Base-by-base conservation (phyloP, 345 rosid genomes). In the Salix dunnii region DNA sequence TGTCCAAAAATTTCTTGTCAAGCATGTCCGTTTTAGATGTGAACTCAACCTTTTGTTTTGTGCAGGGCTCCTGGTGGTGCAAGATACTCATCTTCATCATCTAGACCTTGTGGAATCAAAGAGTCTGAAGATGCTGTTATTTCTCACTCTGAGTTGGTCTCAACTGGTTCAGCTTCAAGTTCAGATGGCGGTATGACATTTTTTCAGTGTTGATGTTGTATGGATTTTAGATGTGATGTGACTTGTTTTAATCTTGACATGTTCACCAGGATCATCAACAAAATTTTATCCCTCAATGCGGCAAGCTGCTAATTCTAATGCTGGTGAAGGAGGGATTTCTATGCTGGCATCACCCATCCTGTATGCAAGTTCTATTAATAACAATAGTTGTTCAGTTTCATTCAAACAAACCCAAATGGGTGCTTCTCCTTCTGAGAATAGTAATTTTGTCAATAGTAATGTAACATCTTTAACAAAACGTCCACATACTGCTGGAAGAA, bases 401-500 rank as follows among this genome's bases (percentile, higher is more conserved):
- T 82, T 85, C 25, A 82, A 82, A 70, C 88, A 86, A 69, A 74
- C 91, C 51, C 88, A 83, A 48, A 72, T 82, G 77, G 81, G 83
- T 18, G 73, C 71, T 75, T 80, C 86, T 78, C 74, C 82, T 60
- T 74, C 71, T 58, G 88, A 87, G 79, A 87, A 83, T 68, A 68
- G 76, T 73, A 82, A 83, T 82, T 88, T 82, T 74, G 60, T 84
- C 62, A 82, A 81, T 65, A 74, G 76, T 74, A 36, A 78, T 68
- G 68, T 76, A 60, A 70, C 89, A 76, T 82, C 83, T 60, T 80
- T 83, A 25, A 82, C 93, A 51, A 84, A 77, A 51, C 81, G 84
- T 75, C 86, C 91, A 66, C 81, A 80, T 74, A 84, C 89, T 85
- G 80, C 85, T 82, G 91, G 84, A 85, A 81, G 89, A 83, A 76